phyloP scores from a whole-genome alignment of 305 asterid genomes.

The Rubia tinctorum region DNA sequence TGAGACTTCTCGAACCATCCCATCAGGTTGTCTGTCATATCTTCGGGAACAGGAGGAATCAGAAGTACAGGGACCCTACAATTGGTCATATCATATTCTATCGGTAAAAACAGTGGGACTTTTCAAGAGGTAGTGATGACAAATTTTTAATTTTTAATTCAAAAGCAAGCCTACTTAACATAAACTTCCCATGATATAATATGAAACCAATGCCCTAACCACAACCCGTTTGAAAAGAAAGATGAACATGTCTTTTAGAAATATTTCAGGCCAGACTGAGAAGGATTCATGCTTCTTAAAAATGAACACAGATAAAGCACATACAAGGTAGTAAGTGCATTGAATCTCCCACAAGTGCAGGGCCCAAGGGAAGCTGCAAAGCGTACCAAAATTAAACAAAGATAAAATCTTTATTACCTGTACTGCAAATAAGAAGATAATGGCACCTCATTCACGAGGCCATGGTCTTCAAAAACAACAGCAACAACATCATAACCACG shows the following conservation, averaged over 20 bases:
- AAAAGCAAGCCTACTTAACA: neutral
- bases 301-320: constrained; percentile 15
- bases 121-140: neutral
- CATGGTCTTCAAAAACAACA: constrained; percentile 82
- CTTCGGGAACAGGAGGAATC: constrained; percentile 85
- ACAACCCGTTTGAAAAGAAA: constrained; percentile 2
- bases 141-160: neutral
- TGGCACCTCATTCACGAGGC: constrained; percentile 79
- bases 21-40: constrained; percentile 68
- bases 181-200: neutral
- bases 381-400: constrained; percentile 10
- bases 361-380: neutral
- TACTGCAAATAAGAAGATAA: constrained; percentile 59
- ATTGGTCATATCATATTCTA: constrained; percentile 18
- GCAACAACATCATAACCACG: constrained; percentile 96
- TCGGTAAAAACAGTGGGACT: constrained; percentile 8
- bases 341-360: neutral
- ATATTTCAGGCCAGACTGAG: constrained; percentile 1
- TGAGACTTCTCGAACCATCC: constrained; percentile 78
- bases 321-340: neutral
- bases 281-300: constrained; percentile 20
- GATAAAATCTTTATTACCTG: constrained; percentile 39
- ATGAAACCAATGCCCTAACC: constrained; percentile 12
- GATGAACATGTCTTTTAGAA: constrained; percentile 3
- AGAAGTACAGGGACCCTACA: constrained; percentile 80